Conservation (phyloP, 192 early-diverging fungal genomes). For the Backusella tarrabulga region DNA sequence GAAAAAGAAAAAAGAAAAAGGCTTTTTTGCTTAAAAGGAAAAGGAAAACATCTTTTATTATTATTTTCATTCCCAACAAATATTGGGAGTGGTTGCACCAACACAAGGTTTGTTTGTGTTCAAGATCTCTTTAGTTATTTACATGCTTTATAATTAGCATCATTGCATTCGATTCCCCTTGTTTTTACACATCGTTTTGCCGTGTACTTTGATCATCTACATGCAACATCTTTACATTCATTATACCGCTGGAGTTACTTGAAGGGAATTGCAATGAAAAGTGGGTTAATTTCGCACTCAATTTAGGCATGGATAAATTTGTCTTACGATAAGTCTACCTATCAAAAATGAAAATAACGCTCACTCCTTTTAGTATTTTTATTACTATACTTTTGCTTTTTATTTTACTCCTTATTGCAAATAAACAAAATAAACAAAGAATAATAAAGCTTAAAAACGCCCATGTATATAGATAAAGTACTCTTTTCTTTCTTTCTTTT, state of each 20-base stretch:
- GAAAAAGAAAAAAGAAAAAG: neutral
- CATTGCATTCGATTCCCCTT: neutral
- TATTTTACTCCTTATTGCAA: neutral
- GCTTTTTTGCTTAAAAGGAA: neutral
- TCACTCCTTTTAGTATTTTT: neutral
- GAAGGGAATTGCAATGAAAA: neutral
- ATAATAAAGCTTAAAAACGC: neutral
- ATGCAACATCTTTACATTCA: neutral
- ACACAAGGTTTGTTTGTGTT: neutral
- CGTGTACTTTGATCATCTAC: neutral
- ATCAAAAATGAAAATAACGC: neutral
- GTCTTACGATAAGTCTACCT: neutral
- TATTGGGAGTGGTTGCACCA: conserved; percentile 7
- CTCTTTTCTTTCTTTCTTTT: neutral
- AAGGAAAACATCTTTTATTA: neutral
- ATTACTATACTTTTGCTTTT: neutral
- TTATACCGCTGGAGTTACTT: neutral
- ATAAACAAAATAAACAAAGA: neutral
- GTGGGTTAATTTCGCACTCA: neutral
- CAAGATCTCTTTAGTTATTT: neutral
- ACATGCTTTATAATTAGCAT: neutral
- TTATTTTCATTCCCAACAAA: conserved; percentile 8
- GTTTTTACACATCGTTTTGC: neutral
- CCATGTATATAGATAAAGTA: neutral
- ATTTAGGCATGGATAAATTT: neutral